These are phyloP conservation scores for Gracilariopsis chorda DNA, from an alignment of 23 red algal genomes.

Conservation along the genomic window DNA sequence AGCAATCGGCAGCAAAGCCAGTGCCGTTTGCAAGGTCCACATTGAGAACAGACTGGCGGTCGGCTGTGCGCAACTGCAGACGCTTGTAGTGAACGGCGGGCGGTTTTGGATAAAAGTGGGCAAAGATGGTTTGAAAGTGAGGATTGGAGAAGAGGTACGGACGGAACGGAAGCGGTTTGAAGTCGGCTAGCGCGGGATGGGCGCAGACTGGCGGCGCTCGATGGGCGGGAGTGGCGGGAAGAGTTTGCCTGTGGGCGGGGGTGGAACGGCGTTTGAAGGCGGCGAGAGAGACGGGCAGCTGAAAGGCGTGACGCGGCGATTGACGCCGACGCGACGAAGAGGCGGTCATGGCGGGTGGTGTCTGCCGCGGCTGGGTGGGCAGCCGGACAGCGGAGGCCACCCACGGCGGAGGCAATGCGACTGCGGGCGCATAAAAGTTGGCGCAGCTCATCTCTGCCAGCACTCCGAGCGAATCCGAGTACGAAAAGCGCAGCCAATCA, in stretches of 20 bases:
- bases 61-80: conserved; percentile 21
- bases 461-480: too few species aligned
- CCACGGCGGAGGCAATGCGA: too few species aligned
- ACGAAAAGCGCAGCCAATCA: too few species aligned
- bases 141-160: conserved; percentile 55
- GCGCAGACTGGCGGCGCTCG: background rate
- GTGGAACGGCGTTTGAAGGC: too few species aligned
- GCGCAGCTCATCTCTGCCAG: too few species aligned
- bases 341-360: too few species aligned
- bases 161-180: background rate
- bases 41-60: conserved; percentile 47
- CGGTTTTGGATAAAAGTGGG: conserved; percentile 46
- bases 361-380: too few species aligned
- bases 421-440: too few species aligned
- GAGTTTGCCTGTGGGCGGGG: background rate
- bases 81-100: conserved; percentile 24
- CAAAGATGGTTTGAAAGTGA: conserved; percentile 81
- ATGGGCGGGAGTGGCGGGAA: background rate
- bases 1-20: background rate
- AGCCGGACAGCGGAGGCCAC: too few species aligned
- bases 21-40: conserved; percentile 62
- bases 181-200: background rate
- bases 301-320: too few species aligned
- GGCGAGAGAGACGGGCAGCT: too few species aligned
- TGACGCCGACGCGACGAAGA: too few species aligned